Conservation (phyloP, 768 basidiomycete genomes). For the Lepiota venenata region DNA sequence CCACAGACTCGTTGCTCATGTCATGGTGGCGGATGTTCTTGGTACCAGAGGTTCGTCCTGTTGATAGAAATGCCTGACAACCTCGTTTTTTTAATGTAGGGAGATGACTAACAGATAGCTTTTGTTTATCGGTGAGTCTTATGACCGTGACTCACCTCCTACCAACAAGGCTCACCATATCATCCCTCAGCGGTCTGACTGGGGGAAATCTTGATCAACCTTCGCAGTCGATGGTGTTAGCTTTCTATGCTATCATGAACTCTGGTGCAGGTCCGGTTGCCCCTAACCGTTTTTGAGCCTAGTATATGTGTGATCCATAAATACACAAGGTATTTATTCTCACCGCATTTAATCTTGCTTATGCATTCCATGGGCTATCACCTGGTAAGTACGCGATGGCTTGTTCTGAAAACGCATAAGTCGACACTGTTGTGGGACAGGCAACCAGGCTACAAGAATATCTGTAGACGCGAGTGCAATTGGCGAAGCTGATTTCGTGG, state of each 20-base stretch:
- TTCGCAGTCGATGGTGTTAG: slow-evolving; percentile 15
- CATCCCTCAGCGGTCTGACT: neutral
- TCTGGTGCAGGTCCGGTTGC: neutral
- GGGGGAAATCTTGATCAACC: slow-evolving; percentile 13
- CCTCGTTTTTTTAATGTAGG: neutral
- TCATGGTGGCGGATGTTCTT: neutral
- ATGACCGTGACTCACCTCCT: neutral
- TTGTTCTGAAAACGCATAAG: neutral
- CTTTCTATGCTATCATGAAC: neutral
- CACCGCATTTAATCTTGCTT: slow-evolving; percentile 25
- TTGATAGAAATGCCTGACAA: neutral
- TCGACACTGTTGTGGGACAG: neutral
- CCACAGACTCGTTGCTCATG: neutral
- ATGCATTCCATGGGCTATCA: slow-evolving; percentile 32
- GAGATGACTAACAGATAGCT: neutral
- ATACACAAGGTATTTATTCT: slow-evolving; percentile 13
- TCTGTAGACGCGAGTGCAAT: no score
- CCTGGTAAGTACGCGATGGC: slow-evolving; percentile 24
- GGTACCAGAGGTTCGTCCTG: neutral
- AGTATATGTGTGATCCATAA: slow-evolving; percentile 20
- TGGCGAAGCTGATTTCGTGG: no score
- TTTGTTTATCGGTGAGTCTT: neutral
- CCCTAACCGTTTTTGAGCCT: no score
- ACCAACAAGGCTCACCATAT: neutral
- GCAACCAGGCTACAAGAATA: no score